phyloP scores from a whole-genome alignment of 1,284 basidiomycete genomes.

The Pseudozyma sp. region DNA sequence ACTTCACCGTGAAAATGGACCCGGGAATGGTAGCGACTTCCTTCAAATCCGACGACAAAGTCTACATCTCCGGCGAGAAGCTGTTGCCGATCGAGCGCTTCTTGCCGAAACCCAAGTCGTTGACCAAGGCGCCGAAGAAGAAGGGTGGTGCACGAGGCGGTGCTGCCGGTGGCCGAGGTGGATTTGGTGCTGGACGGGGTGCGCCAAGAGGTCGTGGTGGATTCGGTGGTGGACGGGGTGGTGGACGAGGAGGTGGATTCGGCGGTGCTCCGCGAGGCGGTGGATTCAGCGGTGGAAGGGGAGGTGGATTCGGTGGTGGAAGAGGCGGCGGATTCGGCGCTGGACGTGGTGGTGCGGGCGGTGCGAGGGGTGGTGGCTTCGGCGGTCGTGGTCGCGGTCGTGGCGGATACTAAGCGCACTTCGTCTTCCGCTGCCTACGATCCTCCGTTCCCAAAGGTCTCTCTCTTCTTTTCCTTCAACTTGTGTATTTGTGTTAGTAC shows the following conservation, averaged over 20 bases:
- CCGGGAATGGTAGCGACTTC: constrained; percentile 93
- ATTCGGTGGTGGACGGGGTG: constrained; percentile 44
- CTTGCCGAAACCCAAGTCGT: constrained; percentile 89
- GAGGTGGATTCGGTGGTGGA: constrained; percentile 55
- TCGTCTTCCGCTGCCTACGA: background rate
- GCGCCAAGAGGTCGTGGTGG: constrained; percentile 66
- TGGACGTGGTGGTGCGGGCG: constrained; percentile 52
- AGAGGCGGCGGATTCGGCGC: constrained; percentile 55
- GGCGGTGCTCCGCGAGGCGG: constrained; percentile 11
- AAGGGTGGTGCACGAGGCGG: constrained; percentile 54
- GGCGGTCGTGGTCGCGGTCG: constrained; percentile 55
- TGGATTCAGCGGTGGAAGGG: constrained; percentile 64
- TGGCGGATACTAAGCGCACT: constrained; percentile 48
- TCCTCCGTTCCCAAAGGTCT: background rate
- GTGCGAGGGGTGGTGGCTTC: constrained; percentile 28
- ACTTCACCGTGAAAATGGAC: constrained; percentile 97
- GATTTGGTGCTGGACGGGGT: constrained; percentile 48
- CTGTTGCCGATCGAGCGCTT: constrained; percentile 95
- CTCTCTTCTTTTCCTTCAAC: constrained; percentile 8
- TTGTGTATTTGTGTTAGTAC: constrained; percentile 39
- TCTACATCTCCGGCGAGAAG: constrained; percentile 96
- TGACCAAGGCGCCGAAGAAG: constrained; percentile 56
- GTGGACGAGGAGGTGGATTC: constrained; percentile 63
- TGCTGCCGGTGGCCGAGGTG: constrained; percentile 26
- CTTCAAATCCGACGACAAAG: constrained; percentile 98